phyloP scores from a whole-genome alignment of 108 stramenopile species.

The Pelagomonas calceolata region DNA sequence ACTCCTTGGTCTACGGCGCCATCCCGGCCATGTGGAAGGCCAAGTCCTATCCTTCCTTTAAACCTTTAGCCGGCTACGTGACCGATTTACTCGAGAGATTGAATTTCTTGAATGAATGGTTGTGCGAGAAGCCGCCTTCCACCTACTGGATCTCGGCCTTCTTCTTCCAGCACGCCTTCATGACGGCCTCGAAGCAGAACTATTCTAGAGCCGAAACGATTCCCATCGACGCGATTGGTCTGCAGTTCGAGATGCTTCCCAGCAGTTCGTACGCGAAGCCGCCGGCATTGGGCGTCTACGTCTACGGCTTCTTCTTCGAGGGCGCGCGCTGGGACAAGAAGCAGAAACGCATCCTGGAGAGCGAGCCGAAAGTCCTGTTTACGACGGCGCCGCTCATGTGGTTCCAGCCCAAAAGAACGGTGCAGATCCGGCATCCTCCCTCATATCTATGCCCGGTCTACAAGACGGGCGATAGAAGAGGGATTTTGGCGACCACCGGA shows the following conservation, averaged over 20 bases:
- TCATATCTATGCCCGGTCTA: constrained; percentile 48
- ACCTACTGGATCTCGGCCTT: constrained; percentile 54
- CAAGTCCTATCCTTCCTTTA: constrained; percentile 41
- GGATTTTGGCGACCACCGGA: constrained; percentile 43
- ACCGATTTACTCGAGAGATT: constrained; percentile 32
- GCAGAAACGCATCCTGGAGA: constrained; percentile 25
- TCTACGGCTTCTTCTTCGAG: constrained; percentile 46
- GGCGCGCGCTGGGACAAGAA: constrained; percentile 48
- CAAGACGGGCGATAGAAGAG: constrained; percentile 42
- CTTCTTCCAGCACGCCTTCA: constrained; percentile 58
- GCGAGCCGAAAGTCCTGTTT: constrained; percentile 44
- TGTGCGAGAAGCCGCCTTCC: constrained; percentile 28
- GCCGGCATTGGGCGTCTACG: constrained; percentile 42
- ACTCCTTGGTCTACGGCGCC: constrained; percentile 42
- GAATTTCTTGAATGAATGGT: constrained; percentile 39
- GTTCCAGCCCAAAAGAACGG: constrained; percentile 27
- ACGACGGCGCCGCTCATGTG: constrained; percentile 36
- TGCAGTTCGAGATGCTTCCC: constrained; percentile 39
- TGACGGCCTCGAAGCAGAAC: constrained; percentile 51
- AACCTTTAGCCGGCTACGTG: constrained; percentile 44
- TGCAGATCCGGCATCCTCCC: constrained; percentile 17
- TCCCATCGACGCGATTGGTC: constrained; percentile 44
- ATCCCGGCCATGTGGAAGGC: constrained; percentile 41
- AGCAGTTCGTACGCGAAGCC: background rate
- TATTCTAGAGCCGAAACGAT: constrained; percentile 44